phyloP scores from a whole-genome alignment of 192 early-diverging fungal species.

The Cladochytrium replicatum region DNA sequence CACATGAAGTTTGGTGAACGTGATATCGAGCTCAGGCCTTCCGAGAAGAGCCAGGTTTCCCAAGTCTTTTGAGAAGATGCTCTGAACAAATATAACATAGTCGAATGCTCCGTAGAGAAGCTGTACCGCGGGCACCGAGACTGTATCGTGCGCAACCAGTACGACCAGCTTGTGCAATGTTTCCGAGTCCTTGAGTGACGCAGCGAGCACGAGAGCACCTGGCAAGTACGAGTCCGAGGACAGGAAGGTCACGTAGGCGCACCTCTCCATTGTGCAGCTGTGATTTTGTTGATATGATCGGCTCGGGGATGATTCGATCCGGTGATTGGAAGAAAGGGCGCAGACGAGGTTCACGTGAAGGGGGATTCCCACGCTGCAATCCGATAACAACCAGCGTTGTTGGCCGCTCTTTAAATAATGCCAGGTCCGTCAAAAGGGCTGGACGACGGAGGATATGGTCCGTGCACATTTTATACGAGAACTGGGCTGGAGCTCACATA shows the following conservation, averaged over 20 bases:
- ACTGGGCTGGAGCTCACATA: too few relatives aligned
- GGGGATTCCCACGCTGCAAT: too few relatives aligned
- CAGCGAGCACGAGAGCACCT: conserved; percentile 70
- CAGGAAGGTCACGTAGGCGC: conserved; percentile 76
- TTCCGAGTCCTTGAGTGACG: conserved; percentile 58
- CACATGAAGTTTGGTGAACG: conserved; percentile 83
- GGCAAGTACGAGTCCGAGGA: conserved; percentile 77
- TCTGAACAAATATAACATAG: conserved; percentile 58
- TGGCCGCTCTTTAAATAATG: too few relatives aligned
- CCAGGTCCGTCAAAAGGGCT: too few relatives aligned
- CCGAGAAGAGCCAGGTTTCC: conserved; percentile 63
- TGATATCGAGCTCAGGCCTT: conserved; percentile 81
- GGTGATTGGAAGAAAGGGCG: too few relatives aligned
- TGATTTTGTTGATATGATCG: too few relatives aligned
- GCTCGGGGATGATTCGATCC: too few relatives aligned
- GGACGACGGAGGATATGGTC: too few relatives aligned
- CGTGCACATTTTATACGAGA: too few relatives aligned
- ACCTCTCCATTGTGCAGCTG: too few relatives aligned
- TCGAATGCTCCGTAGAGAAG: conserved; percentile 56
- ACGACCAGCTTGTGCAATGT: conserved; percentile 56
- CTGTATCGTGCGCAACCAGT: conserved; percentile 50
- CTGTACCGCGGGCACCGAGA: conserved; percentile 39
- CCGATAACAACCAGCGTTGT: too few relatives aligned
- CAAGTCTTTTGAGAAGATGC: conserved; percentile 49
- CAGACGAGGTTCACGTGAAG: too few relatives aligned